Base-by-base conservation (phyloP, 306 rosid species). In the Lathyrus oleraceus region DNA sequence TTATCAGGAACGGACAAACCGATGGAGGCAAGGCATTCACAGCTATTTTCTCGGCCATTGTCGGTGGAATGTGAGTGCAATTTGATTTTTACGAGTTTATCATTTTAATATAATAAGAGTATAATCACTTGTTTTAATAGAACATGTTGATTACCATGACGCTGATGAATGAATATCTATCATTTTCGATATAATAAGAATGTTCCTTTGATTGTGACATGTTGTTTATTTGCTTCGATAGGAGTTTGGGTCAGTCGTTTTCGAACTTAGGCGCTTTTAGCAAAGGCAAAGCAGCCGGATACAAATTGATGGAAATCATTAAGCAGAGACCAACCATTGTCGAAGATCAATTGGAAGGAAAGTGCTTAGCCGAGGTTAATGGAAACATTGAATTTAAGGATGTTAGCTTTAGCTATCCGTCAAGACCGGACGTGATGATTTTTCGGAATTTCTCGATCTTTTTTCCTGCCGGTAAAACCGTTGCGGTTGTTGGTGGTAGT, bases 161-260 rank as follows among this genome's bases (percentile, higher is more conserved):
- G 48, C 16, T 13, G 8, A n/a, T 47, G 53, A 47, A 47, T 6
- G 20, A 15, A 47, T 47, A 47, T 47, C 19, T 6, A 47, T 47
- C 8, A 15, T 17, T 49, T 16, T 9, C 11, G 4, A 2, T 3
- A 16, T 16, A 15, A 19, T 48, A 52, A 27, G 21, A 52, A 20
- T 52, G 13, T 19, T 52, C 17, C 13, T 51, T 53, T 20, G n/a
- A 52, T 52, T 1, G 32, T 53, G 65, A 56, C 53, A 6, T 53
- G 19, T 43, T 60, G 57, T 45, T 61, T 67, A 71, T 70, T 64
- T 38, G 57, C 36, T 74, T 72, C n/a, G 60, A 61, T 82, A 95
- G 99, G 95, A 95, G 99, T 83, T 87, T 95, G 85, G 97, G 99
- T 23, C 99, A 95, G 85, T 95, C 99, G 1, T 95, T 95, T 81